Evolutionary conservation across 2,329 filamentous ascomycete species (phyloP), one percentile per base, ranked within the genome.

Genomic region (Daldinia sp.): DNA sequence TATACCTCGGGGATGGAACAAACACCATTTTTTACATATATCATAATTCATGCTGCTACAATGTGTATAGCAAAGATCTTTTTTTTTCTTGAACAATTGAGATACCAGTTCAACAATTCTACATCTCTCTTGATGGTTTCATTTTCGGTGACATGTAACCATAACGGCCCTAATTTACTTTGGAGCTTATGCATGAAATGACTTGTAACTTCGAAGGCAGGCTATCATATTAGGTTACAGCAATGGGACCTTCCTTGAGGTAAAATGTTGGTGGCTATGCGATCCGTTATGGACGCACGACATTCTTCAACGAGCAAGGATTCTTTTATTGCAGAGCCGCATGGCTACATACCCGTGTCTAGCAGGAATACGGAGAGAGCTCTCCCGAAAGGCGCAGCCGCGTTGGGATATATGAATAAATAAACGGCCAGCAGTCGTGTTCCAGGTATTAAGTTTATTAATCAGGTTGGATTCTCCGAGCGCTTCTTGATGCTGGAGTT

Each of bases 1-100:
- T 68, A 71, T 71, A 71, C 69, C 69, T 71, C 63, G 63, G 62
- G 62, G 68, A 50, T 58, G 65, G 60, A 61, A 60, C 35, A 51
- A 58, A 28, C 53, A 54, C 41, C 59, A 35, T 48, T 60, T 53
- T 59, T 67, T 54, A 26, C 39, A 57, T 57, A 42, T 50, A 59
- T 26, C 42, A 48, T 59, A 59, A 59, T 59, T 59, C 46, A 23
- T 23, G 20, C 42, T 28, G 59, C 51, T 63, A 64, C 46, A 51
- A 51, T 58, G 54, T 63, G 59, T 66, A 61, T 60, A 71, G 23
- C 51, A 56, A 35, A 35, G 33, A 7, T 35, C 30, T 33, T 67
- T 64, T 42, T 33, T 59, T 63, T 60, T 63, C 59, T 62, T 51
- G 37, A 44, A 59, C 20, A 61, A 68, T 46, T 46, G 39, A 64